Base-by-base conservation (phyloP, 1,284 basidiomycete species). In the Trametes sp. region DNA sequence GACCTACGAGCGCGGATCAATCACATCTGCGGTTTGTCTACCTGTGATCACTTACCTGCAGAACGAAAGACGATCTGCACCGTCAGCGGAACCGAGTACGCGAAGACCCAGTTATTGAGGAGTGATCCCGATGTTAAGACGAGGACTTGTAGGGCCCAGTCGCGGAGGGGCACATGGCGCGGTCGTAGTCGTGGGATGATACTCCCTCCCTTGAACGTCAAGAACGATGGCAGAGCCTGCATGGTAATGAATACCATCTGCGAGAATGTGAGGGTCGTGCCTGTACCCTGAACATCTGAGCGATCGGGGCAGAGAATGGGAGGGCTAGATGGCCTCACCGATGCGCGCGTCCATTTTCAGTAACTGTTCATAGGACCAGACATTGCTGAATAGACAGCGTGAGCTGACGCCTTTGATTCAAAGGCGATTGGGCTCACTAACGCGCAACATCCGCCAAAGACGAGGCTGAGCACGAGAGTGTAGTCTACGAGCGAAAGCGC, bases 41-140 rank as follows among this genome's bases (percentile, higher is more conserved):
- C 14, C 9, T 2, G 11, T 2, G 2, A 14, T 1, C 59, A 74
- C 83, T 75, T 67, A 87, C 94, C 94, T 36, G 93, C 94, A 51
- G 92, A 94, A 42, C 95, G 85, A 74, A 96, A 95, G 31, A 97
- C 89, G 69, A 96, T 96, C 71, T 95, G 89, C 0, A 97, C 80
- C 0, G 93, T 87, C 56, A 95, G 80, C 4, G 94, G 94, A 0
- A 96, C 90, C 61, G 88, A 80, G 70, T 83, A 94, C 0, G 89
- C 89, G 73, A 92, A 96, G 1, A 91, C 93, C 82, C 88, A 90
- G 72, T 96, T 96, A 76, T 95, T 96, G 69, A 97, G 75, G 48
- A 92, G 73, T 31, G 89, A 89, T 45, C 92, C 88, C 19, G 83
- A 80, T 5, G 88, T 85, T 60, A 94, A 84, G 23, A 95, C 82